Percentiles rank a stretch among this genome's conserved stretches.
Evolutionary conservation across 2,329 filamentous ascomycete species (phyloP).

Genomic region (Exophiala lecanii-corni): DNA sequence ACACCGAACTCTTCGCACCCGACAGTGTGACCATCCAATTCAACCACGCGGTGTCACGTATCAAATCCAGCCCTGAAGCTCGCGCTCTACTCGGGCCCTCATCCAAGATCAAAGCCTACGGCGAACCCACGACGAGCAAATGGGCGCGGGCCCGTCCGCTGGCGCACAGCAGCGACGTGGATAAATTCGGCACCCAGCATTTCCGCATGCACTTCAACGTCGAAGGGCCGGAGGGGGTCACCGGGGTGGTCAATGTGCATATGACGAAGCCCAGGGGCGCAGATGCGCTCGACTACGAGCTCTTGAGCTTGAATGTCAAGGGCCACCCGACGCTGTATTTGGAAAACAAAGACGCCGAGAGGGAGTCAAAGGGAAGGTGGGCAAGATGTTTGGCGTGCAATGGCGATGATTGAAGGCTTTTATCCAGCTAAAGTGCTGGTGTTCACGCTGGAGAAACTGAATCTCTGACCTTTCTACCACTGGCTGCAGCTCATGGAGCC

Average conservation of each 20-base stretch:
- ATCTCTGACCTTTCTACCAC: no score
- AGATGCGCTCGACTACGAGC: conserved; percentile 69
- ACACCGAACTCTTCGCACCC: conserved; percentile 74
- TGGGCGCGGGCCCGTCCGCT: conserved; percentile 66
- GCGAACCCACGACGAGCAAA: conserved; percentile 74
- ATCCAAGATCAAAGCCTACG: conserved; percentile 73
- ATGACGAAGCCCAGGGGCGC: conserved; percentile 65
- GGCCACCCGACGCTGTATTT: conserved; percentile 43
- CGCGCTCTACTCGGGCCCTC: conserved; percentile 68
- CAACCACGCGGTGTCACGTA: conserved; percentile 75
- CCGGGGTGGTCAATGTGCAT: conserved; percentile 70
- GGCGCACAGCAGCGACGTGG: conserved; percentile 58
- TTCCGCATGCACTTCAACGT: conserved; percentile 81
- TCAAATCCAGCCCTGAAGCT: conserved; percentile 69
- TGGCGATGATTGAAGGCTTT: conserved; percentile 36
- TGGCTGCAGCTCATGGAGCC: no score
- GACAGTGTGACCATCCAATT: conserved; percentile 84
- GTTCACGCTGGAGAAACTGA: no score
- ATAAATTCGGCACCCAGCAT: conserved; percentile 72
- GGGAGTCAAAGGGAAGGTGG: conserved; percentile 37
- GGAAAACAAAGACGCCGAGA: conserved; percentile 40
- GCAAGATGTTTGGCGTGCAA: conserved; percentile 48
- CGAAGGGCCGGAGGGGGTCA: conserved; percentile 65
- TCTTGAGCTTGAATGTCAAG: conserved; percentile 74
- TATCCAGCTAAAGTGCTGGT: no score